These are phyloP conservation scores for Jatropha multifida DNA, from an alignment of 441 rosid species.

Conservation along the genomic window DNA sequence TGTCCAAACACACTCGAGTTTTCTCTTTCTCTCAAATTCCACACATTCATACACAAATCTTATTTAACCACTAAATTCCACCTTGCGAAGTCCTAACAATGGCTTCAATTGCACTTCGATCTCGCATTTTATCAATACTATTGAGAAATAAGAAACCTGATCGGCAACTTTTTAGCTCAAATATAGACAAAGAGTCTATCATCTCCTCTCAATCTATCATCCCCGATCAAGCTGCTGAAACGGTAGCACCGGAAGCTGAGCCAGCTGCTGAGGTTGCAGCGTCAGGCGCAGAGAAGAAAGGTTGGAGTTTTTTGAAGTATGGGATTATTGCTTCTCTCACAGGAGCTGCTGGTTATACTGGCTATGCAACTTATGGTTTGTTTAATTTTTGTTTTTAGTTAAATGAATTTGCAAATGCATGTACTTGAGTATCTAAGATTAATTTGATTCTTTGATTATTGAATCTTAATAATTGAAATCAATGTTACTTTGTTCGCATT, in stretches of 20 bases:
- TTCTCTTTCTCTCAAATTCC: background rate
- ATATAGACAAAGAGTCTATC: constrained; percentile 39
- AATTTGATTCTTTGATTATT: background rate
- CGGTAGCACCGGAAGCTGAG: background rate
- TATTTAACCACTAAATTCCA: constrained; percentile 14
- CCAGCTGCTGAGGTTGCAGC: constrained; percentile 29
- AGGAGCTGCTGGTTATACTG: constrained; percentile 53
- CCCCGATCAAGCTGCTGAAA: constrained; percentile 41
- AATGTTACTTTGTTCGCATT: background rate
- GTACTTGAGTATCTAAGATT: background rate
- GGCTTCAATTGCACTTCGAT: constrained; percentile 26
- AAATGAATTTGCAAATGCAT: background rate
- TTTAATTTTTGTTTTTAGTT: background rate
- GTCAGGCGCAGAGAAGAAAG: constrained; percentile 29
- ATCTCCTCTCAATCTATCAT: constrained; percentile 42
- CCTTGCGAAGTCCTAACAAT: constrained; percentile 5
- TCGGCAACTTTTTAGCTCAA: constrained; percentile 39
- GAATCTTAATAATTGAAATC: background rate
- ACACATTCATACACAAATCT: constrained; percentile 6
- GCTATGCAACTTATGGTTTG: constrained; percentile 69
- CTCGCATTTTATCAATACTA: constrained; percentile 24
- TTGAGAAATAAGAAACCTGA: constrained; percentile 3
- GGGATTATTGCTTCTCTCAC: constrained; percentile 55
- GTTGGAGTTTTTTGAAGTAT: constrained; percentile 54
- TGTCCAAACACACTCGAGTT: constrained; percentile 2